These are phyloP conservation scores for Phaeophleospora eucalypticola DNA, from an alignment of 2,329 filamentous ascomycete genomes.

Conservation along the genomic window DNA sequence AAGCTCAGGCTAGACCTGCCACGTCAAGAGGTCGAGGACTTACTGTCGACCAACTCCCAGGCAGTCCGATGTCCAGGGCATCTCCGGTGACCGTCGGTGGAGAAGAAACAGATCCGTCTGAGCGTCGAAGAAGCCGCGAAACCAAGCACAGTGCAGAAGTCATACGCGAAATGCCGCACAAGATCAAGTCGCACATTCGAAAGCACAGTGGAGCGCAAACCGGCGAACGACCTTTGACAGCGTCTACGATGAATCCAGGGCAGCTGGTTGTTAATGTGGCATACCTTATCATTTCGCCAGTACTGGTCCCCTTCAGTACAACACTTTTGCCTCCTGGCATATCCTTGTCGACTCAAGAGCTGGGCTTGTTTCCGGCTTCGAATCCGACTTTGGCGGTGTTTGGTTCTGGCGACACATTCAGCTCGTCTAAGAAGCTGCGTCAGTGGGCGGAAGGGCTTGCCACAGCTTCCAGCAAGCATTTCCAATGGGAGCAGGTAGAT, in stretches of 20 bases:
- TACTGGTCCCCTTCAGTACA: slow-evolving; percentile 43
- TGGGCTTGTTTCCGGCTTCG: slow-evolving; percentile 39
- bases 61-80: slow-evolving; percentile 4
- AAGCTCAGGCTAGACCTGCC: slow-evolving; percentile 31
- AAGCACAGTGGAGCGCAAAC: slow-evolving; percentile 10
- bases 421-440: slow-evolving; percentile 60
- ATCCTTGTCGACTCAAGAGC: slow-evolving; percentile 20
- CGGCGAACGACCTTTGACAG: slow-evolving; percentile 10
- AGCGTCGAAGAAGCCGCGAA: slow-evolving; percentile 41
- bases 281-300: slow-evolving; percentile 47
- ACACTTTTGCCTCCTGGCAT: slow-evolving; percentile 26
- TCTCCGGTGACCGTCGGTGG: slow-evolving; percentile 38
- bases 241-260: slow-evolving; percentile 35
- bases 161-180: slow-evolving; percentile 38
- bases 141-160: slow-evolving; percentile 31
- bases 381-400: slow-evolving; percentile 67
- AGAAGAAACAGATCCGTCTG: slow-evolving; percentile 42
- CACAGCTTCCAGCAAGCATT: slow-evolving; percentile 30
- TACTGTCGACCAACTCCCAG: slow-evolving; percentile 7
- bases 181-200: slow-evolving; percentile 27
- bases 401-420: slow-evolving; percentile 72
- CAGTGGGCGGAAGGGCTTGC: slow-evolving; percentile 59
- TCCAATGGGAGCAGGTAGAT: slow-evolving; percentile 43
- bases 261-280: slow-evolving; percentile 20
- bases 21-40: slow-evolving; percentile 21